Conservation (phyloP, 2,329 filamentous ascomycete species). For the Botrytis paeoniae region DNA sequence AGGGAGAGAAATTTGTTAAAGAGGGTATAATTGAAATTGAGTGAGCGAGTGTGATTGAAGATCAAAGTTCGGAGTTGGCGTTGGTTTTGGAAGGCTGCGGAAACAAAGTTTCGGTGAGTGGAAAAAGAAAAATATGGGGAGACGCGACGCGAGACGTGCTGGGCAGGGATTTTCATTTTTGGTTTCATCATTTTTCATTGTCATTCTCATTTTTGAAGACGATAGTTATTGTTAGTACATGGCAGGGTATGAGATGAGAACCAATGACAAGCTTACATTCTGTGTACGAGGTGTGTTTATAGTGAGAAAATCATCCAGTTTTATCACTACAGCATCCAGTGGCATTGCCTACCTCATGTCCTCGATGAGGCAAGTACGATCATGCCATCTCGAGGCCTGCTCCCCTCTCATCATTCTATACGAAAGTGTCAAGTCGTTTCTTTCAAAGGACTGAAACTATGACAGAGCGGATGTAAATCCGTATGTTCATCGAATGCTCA, state of each 20-base stretch:
- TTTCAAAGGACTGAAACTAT: neutral
- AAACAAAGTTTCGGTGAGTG: conserved; percentile 11
- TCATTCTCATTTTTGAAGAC: neutral
- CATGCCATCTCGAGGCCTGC: neutral
- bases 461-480: neutral
- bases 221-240: neutral
- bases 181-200: neutral
- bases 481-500: neutral
- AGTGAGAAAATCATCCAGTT: neutral
- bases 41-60: neutral
- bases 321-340: neutral
- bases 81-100: neutral
- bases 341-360: neutral
- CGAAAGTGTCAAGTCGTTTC: neutral
- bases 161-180: neutral
- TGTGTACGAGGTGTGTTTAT: neutral
- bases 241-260: neutral
- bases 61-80: neutral
- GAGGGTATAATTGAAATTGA: neutral
- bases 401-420: neutral
- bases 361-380: neutral
- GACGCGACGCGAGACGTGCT: conserved; percentile 19
- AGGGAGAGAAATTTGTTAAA: neutral
- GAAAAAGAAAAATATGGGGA: conserved; percentile 18
- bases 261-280: neutral